phyloP scores from a whole-genome alignment of 2,329 filamentous ascomycete genomes.

The Cephalotrichum gorgonifer region DNA sequence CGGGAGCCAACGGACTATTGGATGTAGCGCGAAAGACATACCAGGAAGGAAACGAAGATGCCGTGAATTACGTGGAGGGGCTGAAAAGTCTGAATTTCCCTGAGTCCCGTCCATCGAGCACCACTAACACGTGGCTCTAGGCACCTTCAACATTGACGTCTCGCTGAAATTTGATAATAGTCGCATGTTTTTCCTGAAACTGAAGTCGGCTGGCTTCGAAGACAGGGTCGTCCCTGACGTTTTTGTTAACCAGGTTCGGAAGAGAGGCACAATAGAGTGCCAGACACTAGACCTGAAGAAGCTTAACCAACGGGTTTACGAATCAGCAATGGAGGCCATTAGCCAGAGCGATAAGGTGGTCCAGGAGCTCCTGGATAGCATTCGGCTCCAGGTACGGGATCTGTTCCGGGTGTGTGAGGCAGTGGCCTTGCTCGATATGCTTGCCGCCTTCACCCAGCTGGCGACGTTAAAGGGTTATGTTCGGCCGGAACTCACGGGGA shows the following conservation, averaged over 20 bases:
- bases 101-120: too few species aligned
- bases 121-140: conserved; percentile 21
- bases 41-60: conserved; percentile 76
- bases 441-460: conserved; percentile 65
- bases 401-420: conserved; percentile 82
- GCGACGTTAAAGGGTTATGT: conserved; percentile 51
- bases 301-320: conserved; percentile 63
- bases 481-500: conserved; percentile 57
- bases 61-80: conserved; percentile 58
- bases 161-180: conserved; percentile 66
- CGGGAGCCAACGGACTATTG: conserved; percentile 73
- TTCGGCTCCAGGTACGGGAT: conserved; percentile 59
- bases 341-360: conserved; percentile 72
- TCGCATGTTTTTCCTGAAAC: conserved; percentile 69
- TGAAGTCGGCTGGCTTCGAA: conserved; percentile 54
- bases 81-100: conserved; percentile 48
- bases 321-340: conserved; percentile 76
- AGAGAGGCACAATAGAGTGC: conserved; percentile 71
- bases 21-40: conserved; percentile 85
- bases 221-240: conserved; percentile 48
- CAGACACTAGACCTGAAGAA: conserved; percentile 80
- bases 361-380: conserved; percentile 57
- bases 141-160: conserved; percentile 45
- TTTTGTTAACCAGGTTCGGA: conserved; percentile 68
- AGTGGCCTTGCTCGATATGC: conserved; percentile 79